Base-by-base conservation (phyloP, 148 eudicot species). In the Fagopyrum homotropicum region DNA sequence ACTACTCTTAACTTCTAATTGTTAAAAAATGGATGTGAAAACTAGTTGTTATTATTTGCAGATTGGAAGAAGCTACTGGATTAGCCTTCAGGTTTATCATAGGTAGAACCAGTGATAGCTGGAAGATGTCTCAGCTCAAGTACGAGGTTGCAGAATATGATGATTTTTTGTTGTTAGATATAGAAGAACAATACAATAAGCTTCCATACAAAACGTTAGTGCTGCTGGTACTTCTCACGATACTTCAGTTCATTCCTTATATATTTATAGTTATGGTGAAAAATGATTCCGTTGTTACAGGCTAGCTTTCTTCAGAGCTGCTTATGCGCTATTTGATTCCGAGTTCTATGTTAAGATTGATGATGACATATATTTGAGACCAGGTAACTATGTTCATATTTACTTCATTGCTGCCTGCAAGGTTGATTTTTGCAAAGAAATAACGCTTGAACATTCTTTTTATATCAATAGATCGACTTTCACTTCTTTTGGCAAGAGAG, bases 181-280 rank as follows among this genome's bases (percentile, higher is more conserved):
- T 95, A 68, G 91, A 88, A 79, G 99, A 95, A 84, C 87, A 92
- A 88, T 95, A 95, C 72, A 89, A 88, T 86, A 92, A 88, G 90
- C 99, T 95, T 73, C 99, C 99, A 43, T 89, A 89, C 88, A 95
- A 95, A 88, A 95, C 97, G 99, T 95, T 75, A 90, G 96, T 91
- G 82, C 80, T 2, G 10, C 80, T 2, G 10, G 69, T 15, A 66
- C 10, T 9, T 40, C 17, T 66, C 47, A 40, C 2, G 30, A 35
- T 6, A 40, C 43, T 40, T 66, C 1, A 12, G 46, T 66, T 66
- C 46, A 5, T 66, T 66, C 47, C 46, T 17, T 66, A 10, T 12
- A 15, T 8, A 11, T 26, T 26, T 66, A 46, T 66, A 4, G 2
- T 73, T 35, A 26, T 51, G 56, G 63, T 84, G 9, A 55, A 72